Evolutionary conservation across 257 asterid genomes (phyloP).

Genomic region (Solanum arcanum): DNA sequence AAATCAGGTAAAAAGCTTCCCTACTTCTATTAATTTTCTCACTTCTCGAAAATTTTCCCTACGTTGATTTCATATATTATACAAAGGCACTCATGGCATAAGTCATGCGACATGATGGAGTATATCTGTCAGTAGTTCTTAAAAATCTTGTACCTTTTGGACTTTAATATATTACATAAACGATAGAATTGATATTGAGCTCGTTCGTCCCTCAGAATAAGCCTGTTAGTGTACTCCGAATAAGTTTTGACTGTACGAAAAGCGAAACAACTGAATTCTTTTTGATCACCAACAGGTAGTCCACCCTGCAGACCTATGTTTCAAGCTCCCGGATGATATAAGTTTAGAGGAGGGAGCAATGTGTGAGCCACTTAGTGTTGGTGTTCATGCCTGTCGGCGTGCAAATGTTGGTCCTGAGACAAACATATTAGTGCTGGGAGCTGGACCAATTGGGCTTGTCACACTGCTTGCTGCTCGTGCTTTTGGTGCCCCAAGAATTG

Average conservation of each 20-base stretch:
- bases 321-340: slow-evolving; percentile 78
- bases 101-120: neutral
- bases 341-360: slow-evolving; percentile 95
- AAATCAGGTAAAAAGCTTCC: slow-evolving; percentile 38
- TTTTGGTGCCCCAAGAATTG: slow-evolving; percentile 70
- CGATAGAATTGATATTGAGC: neutral
- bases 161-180: neutral
- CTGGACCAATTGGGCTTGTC: slow-evolving; percentile 90
- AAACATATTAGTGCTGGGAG: slow-evolving; percentile 78
- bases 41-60: neutral
- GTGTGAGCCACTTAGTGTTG: slow-evolving; percentile 97
- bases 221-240: neutral
- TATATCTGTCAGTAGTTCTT: neutral
- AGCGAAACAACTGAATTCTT: neutral
- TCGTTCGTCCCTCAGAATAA: neutral
- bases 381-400: slow-evolving; percentile 90
- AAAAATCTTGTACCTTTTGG: neutral
- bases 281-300: slow-evolving; percentile 43
- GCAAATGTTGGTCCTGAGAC: slow-evolving; percentile 79
- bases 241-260: neutral
- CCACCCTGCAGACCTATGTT: slow-evolving; percentile 87
- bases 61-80: neutral
- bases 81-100: neutral
- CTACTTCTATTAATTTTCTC: neutral
- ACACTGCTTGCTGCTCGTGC: slow-evolving; percentile 85